phyloP scores from a whole-genome alignment of 2,329 filamentous ascomycete genomes.

The Cytospora mali region DNA sequence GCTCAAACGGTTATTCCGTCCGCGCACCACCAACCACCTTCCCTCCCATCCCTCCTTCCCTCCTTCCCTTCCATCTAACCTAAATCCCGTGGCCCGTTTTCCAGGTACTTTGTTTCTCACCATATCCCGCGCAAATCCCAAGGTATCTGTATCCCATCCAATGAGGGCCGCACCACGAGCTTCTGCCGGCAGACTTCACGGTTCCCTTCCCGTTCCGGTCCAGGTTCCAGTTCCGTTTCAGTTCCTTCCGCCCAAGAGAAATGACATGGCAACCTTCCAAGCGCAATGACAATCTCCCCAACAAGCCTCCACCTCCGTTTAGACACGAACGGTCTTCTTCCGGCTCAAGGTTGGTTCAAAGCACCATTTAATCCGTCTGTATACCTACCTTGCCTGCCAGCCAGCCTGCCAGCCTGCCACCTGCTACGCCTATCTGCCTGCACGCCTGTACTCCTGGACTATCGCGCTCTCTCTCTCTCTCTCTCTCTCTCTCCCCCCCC shows the following conservation, averaged over 20 bases:
- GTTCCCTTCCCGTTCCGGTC: constrained; percentile 10
- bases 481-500: too few species aligned
- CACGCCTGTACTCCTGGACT: too few species aligned
- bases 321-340: constrained; percentile 24
- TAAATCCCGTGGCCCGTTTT: too few species aligned
- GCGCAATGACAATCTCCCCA: constrained; percentile 27
- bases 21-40: too few species aligned
- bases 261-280: constrained; percentile 29
- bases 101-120: neutral
- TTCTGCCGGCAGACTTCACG: constrained; percentile 3
- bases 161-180: constrained; percentile 5
- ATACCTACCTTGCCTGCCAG: neutral
- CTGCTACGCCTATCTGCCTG: too few species aligned
- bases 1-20: neutral
- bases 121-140: constrained; percentile 4
- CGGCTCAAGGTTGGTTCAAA: constrained; percentile 21
- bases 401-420: too few species aligned
- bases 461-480: too few species aligned
- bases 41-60: too few species aligned
- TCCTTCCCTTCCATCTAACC: too few species aligned
- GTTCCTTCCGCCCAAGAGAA: constrained; percentile 16
- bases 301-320: constrained; percentile 16
- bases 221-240: neutral
- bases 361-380: constrained; percentile 11
- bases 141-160: neutral